Evolutionary conservation across 495 filamentous ascomycete species (phyloP).

Genomic region (Aspergillus conjunctus): DNA sequence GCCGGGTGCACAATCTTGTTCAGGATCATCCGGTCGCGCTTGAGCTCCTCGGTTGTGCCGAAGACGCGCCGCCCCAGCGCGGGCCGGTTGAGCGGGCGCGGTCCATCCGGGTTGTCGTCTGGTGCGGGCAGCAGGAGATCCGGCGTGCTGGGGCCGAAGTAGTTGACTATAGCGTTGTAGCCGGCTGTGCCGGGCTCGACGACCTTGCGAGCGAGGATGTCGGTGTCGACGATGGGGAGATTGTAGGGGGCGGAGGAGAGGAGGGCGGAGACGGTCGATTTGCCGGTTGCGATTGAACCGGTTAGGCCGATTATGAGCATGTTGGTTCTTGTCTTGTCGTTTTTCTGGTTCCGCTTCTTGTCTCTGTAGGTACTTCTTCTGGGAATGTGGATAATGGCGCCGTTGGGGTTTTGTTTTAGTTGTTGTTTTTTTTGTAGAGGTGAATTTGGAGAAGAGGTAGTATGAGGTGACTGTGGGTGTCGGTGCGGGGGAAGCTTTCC

Average conservation of each 20-base stretch:
- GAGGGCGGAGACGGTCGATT: conserved; percentile 88
- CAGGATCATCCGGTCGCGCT: conserved; percentile 68
- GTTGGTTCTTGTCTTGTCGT: conserved; percentile 9
- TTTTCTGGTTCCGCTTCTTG: not conserved
- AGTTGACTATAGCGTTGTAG: conserved; percentile 73
- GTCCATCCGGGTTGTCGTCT: conserved; percentile 40
- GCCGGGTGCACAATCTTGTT: conserved; percentile 93
- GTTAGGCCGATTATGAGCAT: conserved; percentile 98
- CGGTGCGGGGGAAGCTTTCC: conserved; percentile 12
- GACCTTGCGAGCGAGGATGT: conserved; percentile 85
- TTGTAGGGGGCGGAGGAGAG: conserved; percentile 78
- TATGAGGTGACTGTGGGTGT: not conserved
- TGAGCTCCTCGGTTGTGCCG: conserved; percentile 64
- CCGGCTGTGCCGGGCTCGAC: conserved; percentile 85
- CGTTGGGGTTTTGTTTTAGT: not conserved
- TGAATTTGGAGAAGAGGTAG: conserved; percentile 5
- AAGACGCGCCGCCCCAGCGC: conserved; percentile 86
- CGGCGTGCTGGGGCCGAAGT: conserved; percentile 80
- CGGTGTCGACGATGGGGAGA: conserved; percentile 93
- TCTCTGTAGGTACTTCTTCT: not conserved
- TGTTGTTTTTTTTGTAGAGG: not conserved
- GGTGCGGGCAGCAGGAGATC: conserved; percentile 69
- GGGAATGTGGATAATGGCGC: not conserved
- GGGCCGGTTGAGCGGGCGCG: conserved; percentile 80
- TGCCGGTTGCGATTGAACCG: conserved; percentile 96